Percentiles rank a stretch among this genome's conserved stretches.
Conservation (phyloP, 306 rosid genomes). For the Myrica gale region DNA sequence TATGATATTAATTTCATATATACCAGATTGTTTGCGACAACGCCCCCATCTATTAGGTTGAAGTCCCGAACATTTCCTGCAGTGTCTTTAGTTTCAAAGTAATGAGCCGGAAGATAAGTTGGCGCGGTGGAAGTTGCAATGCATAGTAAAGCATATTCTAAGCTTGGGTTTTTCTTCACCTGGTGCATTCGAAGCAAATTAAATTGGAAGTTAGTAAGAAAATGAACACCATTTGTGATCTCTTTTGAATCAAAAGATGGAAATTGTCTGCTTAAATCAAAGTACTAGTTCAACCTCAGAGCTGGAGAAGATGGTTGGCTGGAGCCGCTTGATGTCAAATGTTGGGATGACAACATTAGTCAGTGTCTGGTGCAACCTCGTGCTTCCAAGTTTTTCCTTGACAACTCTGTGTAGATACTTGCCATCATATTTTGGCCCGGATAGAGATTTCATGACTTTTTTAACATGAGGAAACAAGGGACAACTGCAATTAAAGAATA, state of each 20-base stretch:
- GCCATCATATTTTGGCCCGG: slow-evolving; percentile 75
- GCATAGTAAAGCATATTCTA: slow-evolving; percentile 44
- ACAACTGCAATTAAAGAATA: slow-evolving; percentile 17
- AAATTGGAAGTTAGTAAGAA: not conserved
- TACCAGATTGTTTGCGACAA: slow-evolving; percentile 73
- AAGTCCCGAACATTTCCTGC: slow-evolving; percentile 33
- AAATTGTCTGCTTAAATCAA: not conserved
- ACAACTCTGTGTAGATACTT: slow-evolving; percentile 52
- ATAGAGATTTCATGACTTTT: slow-evolving; percentile 29
- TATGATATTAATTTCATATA: not conserved
- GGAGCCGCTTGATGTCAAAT: slow-evolving; percentile 49
- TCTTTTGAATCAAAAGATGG: not conserved
- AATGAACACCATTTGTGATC: no score
- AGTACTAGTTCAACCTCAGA: slow-evolving; percentile 43
- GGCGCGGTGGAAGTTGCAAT: slow-evolving; percentile 72
- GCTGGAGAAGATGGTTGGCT: slow-evolving; percentile 58
- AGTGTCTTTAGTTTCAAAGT: slow-evolving; percentile 36
- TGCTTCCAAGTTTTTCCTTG: slow-evolving; percentile 52
- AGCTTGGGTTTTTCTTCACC: slow-evolving; percentile 31
- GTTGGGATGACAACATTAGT: slow-evolving; percentile 68
- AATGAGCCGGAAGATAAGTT: slow-evolving; percentile 69
- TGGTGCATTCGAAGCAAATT: not conserved
- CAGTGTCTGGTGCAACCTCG: slow-evolving; percentile 50
- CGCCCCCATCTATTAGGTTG: slow-evolving; percentile 62
- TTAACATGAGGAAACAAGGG: slow-evolving; percentile 4